Percentiles rank a stretch among this genome's conserved stretches.
Evolutionary conservation across 176 grass and related monocot species (phyloP).

Genomic region (Bonia amplexicaulis): DNA sequence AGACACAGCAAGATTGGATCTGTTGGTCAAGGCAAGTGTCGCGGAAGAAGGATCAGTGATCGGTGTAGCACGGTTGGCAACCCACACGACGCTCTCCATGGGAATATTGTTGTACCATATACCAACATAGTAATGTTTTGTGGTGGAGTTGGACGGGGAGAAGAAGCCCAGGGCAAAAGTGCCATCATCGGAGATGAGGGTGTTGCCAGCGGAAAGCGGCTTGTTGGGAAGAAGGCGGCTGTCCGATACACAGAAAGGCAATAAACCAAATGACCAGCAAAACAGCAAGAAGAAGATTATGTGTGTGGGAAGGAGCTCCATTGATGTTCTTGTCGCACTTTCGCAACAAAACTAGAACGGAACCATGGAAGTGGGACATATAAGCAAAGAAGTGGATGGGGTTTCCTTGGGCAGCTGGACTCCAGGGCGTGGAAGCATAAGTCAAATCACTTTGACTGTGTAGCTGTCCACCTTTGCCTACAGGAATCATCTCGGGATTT

Average conservation of each 20-base stretch:
- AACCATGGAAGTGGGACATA: background rate
- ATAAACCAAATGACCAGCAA: background rate
- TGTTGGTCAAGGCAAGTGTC: background rate
- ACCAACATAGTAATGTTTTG: conserved; percentile 11
- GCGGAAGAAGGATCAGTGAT: conserved; percentile 2
- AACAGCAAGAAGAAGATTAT: background rate
- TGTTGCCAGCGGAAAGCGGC: background rate
- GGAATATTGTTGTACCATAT: conserved; percentile 35
- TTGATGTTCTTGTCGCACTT: background rate
- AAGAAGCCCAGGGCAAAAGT: conserved; percentile 37
- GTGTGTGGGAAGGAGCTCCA: background rate
- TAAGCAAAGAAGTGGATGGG: background rate
- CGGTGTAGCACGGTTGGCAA: conserved; percentile 30
- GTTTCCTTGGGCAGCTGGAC: background rate
- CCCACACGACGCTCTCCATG: conserved; percentile 22
- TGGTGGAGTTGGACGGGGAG: background rate
- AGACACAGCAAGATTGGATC: conserved; percentile 10
- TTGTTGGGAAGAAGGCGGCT: conserved; percentile 9
- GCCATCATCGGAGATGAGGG: conserved; percentile 11
- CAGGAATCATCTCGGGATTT: background rate
- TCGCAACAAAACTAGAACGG: background rate
- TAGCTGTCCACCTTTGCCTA: background rate
- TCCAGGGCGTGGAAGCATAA: background rate
- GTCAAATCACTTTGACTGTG: background rate
- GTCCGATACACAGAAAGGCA: background rate